Percentiles rank a stretch among this genome's conserved stretches.
Evolutionary conservation across 805 yeast species (phyloP).

Genomic region (Candida maris): DNA sequence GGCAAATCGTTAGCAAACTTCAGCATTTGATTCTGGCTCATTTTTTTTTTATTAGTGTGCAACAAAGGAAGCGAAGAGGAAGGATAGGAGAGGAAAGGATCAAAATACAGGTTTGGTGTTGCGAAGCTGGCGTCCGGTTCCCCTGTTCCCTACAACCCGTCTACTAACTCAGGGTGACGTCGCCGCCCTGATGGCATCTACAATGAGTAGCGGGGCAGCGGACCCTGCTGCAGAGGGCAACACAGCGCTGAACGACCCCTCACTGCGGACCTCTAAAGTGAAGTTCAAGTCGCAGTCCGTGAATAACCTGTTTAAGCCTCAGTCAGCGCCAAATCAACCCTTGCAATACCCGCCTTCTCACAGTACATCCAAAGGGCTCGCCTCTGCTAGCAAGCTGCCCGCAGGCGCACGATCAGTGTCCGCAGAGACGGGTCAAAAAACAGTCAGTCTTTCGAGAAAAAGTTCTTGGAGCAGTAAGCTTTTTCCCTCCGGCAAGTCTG

Average conservation of each 20-base stretch:
- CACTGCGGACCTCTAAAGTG: conserved; percentile 9
- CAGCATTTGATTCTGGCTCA: too few relatives aligned
- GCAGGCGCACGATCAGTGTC: conserved; percentile 2
- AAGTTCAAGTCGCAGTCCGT: conserved; percentile 29
- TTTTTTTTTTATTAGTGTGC: too few relatives aligned
- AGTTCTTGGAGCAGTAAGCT: conserved; percentile 3
- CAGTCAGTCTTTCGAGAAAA: conserved; percentile 9
- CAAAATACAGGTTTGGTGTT: too few relatives aligned
- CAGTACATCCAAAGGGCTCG: background rate
- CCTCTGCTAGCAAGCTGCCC: background rate
- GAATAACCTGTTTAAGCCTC: conserved; percentile 23
- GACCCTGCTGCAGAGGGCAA: conserved; percentile 5
- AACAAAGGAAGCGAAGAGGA: too few relatives aligned
- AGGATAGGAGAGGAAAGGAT: too few relatives aligned
- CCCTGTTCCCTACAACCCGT: background rate
- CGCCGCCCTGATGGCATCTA: too few relatives aligned
- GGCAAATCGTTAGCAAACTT: too few relatives aligned
- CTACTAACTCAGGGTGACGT: background rate
- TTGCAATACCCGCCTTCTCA: background rate
- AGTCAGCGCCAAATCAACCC: conserved; percentile 7
- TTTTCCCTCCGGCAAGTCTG: background rate
- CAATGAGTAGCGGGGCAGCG: conserved; percentile 1
- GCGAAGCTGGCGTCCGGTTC: too few relatives aligned
- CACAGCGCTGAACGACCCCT: conserved; percentile 6
- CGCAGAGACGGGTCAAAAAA: conserved; percentile 12